phyloP scores from a whole-genome alignment of 176 grass and related monocot genomes.

The Zizania latifolia region DNA sequence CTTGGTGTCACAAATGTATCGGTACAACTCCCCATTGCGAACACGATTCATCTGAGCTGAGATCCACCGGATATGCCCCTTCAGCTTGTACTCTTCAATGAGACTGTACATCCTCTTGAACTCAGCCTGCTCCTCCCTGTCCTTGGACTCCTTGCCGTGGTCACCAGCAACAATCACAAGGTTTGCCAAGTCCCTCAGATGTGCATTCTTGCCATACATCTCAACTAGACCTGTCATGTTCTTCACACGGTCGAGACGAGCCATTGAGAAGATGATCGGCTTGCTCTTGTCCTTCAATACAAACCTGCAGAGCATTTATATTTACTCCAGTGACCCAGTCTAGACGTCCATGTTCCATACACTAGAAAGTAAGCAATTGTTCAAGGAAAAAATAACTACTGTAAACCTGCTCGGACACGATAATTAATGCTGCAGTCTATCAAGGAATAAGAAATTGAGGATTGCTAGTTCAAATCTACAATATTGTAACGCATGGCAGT shows the following conservation, averaged over 20 bases:
- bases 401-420: neutral
- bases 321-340: neutral
- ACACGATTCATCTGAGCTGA: conserved; percentile 92
- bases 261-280: conserved; percentile 97
- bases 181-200: conserved; percentile 79
- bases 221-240: conserved; percentile 95
- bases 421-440: neutral
- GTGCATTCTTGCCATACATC: conserved; percentile 77
- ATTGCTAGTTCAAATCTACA: neutral
- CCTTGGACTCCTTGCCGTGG: conserved; percentile 96
- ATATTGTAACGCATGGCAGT: neutral
- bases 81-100: conserved; percentile 83
- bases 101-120: conserved; percentile 88
- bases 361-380: neutral
- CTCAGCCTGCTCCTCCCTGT: conserved; percentile 84
- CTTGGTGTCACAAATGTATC: conserved; percentile 82
- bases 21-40: conserved; percentile 85
- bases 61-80: conserved; percentile 94
- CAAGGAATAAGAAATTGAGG: neutral
- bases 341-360: neutral
- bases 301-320: conserved; percentile 43
- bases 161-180: conserved; percentile 92
- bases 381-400: neutral
- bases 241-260: conserved; percentile 88
- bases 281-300: conserved; percentile 78